A percentile compares a stretch with the other conserved stretches of the same genome.
Evolutionary conservation across 352 stramenopile species (phyloP).

Genomic region (Pythium utonaiense): DNA sequence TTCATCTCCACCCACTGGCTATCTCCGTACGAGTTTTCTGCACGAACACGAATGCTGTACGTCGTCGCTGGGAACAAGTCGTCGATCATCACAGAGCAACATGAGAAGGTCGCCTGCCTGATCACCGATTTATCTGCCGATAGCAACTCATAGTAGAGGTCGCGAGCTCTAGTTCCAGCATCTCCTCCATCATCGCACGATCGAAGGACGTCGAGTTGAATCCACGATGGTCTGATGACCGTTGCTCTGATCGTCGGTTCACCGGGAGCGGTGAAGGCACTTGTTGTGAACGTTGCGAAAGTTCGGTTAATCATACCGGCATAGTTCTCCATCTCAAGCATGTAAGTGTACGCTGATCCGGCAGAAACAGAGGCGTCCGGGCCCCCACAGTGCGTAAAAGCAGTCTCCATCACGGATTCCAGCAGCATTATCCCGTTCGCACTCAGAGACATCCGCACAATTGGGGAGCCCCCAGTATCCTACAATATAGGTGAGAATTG

Average conservation of each 20-base stretch:
- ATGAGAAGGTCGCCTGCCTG: slow-evolving; percentile 8
- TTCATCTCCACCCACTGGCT: slow-evolving; percentile 26
- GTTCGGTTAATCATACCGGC: slow-evolving; percentile 25
- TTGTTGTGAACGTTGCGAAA: slow-evolving; percentile 28
- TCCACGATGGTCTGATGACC: slow-evolving; percentile 10
- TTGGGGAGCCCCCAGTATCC: slow-evolving; percentile 39
- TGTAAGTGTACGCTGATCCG: slow-evolving; percentile 33
- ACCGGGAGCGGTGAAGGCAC: slow-evolving; percentile 4
- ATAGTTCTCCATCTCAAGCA: slow-evolving; percentile 45
- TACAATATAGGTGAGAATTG: slow-evolving; percentile 7
- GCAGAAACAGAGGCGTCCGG: slow-evolving; percentile 3
- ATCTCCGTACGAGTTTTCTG: slow-evolving; percentile 14
- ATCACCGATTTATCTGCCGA: slow-evolving; percentile 4
- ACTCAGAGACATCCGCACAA: slow-evolving; percentile 34
- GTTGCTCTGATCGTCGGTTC: slow-evolving; percentile 15
- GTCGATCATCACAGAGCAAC: slow-evolving; percentile 15
- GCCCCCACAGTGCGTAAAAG: slow-evolving; percentile 35
- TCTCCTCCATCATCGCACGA: slow-evolving; percentile 37
- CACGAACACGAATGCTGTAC: slow-evolving; percentile 29
- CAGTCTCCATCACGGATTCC: slow-evolving; percentile 18
- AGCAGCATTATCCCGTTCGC: slow-evolving; percentile 27
- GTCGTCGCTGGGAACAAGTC: slow-evolving; percentile 18
- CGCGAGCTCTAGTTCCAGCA: background rate
- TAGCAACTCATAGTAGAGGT: slow-evolving; percentile 19
- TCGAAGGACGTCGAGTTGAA: slow-evolving; percentile 15